phyloP scores from a whole-genome alignment of 2,329 filamentous ascomycete genomes.

The Annulohypoxylon truncatum region DNA sequence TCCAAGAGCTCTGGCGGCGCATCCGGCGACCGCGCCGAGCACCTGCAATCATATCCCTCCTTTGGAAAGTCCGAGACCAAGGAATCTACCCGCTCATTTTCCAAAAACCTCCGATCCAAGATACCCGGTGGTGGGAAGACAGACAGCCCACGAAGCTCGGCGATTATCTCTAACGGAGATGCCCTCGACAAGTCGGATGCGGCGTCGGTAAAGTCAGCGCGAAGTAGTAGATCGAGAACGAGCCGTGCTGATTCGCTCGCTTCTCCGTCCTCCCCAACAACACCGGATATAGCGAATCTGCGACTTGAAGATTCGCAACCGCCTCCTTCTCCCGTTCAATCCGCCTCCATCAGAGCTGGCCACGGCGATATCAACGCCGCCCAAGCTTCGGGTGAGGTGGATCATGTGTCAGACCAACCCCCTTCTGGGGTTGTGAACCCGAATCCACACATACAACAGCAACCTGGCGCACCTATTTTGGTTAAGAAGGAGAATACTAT shows the following conservation, averaged over 20 bases:
- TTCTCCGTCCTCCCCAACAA: constrained; percentile 56
- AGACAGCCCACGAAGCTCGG: constrained; percentile 85
- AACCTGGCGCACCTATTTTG: constrained; percentile 89
- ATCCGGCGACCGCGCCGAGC: constrained; percentile 57
- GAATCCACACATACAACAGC: constrained; percentile 66
- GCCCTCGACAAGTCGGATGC: constrained; percentile 75
- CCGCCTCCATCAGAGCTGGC: constrained; percentile 76
- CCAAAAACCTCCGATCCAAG: constrained; percentile 85
- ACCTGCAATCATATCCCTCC: constrained; percentile 86
- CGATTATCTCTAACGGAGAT: constrained; percentile 72
- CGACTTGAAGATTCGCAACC: constrained; percentile 65
- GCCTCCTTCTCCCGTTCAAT: constrained; percentile 90
- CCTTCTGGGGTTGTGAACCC: constrained; percentile 74
- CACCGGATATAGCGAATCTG: constrained; percentile 55
- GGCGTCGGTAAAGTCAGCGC: constrained; percentile 78
- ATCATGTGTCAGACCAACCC: constrained; percentile 91
- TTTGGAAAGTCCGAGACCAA: constrained; percentile 94
- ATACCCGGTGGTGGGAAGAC: constrained; percentile 79
- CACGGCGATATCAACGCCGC: constrained; percentile 84
- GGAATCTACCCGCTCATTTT: constrained; percentile 90
- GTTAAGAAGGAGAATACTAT: constrained; percentile 80
- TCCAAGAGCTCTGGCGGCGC: constrained; percentile 64
- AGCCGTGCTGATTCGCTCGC: constrained; percentile 59
- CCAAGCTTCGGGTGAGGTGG: constrained; percentile 89
- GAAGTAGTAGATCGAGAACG: constrained; percentile 66